Base-by-base conservation (phyloP, 805 yeast genomes). In the Blastobotrys attinorum region DNA sequence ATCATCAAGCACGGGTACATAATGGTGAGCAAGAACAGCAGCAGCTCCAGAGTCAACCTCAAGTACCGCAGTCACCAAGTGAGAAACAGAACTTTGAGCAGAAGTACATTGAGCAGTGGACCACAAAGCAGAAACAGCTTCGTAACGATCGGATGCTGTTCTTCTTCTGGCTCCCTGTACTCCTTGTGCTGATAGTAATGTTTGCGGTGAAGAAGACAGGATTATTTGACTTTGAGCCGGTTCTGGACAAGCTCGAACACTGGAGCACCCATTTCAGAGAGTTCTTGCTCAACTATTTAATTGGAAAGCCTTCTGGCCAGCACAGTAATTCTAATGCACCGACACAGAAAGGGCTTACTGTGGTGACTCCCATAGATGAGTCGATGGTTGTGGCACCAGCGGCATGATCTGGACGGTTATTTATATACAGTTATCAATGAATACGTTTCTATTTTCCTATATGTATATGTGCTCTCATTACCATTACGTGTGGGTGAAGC, bases 91-190 rank as follows among this genome's bases (percentile, higher is more conserved):
- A 25, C 13, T 10, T 31, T 6, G 34, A 31, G 15, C 17, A 31
- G 17, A 13, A n/a, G 15, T 31, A 11, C 15, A 31, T 31, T n/a
- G 38, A 8, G 5, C 16, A 35, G 7, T 75, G 80, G 58, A 52
- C 49, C 38, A 47, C 50, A 21, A 51, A 70, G 46, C 67, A 69
- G 45, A 70, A 69, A 51, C 70, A 69, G 37, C 66, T 75, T 44
- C 66, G 65, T 53, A 83, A 87, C 56, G 97, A 89, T 62, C 81
- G 77, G 55, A 83, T 87, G 84, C 70, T 89, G 52, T 65, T 87
- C 47, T 84, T 89, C 60, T 88, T 89, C 71, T 89, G 97, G 97
- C 63, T 88, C 45, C 97, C 97, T 8, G 73, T 84, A 31, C 63
- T 86, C 42, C 52, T 81, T 15, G 18, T 53, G 50, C 39, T 53